A percentile compares a stretch with the other conserved stretches of the same genome.
These are phyloP conservation scores for Penicillium manginii DNA, from an alignment of 495 filamentous ascomycete genomes.

Conservation along the genomic window DNA sequence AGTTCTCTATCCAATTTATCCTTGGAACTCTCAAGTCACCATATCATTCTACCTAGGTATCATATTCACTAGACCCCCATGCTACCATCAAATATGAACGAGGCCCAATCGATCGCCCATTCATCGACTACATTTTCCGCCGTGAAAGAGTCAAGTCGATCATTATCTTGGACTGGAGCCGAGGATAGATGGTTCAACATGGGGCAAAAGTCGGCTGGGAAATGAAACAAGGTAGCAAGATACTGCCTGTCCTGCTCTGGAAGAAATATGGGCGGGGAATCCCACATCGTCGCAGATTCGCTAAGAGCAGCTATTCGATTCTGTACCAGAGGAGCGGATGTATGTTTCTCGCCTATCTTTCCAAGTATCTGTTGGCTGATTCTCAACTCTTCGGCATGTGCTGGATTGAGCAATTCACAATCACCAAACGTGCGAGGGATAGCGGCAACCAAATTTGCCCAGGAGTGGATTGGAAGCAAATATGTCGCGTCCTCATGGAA, in stretches of 20 bases:
- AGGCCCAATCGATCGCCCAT: neutral
- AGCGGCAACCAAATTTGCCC: slow-evolving; percentile 18
- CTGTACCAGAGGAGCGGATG: slow-evolving; percentile 5
- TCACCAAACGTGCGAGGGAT: slow-evolving; percentile 21
- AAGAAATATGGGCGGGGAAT: too few species aligned
- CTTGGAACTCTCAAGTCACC: neutral
- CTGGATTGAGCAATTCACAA: slow-evolving; percentile 5
- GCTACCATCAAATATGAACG: neutral
- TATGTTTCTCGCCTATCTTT: slow-evolving; percentile 18
- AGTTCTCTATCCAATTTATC: neutral
- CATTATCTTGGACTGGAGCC: neutral
- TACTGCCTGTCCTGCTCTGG: neutral
- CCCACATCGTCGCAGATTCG: slow-evolving; percentile 1
- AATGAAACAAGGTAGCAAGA: slow-evolving; percentile 4
- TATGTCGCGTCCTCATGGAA: slow-evolving; percentile 14
- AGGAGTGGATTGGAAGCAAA: slow-evolving; percentile 18
- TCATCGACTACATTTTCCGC: neutral
- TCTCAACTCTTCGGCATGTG: slow-evolving; percentile 8
- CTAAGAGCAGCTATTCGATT: neutral
- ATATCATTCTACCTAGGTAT: neutral
- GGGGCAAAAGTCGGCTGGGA: slow-evolving; percentile 12
- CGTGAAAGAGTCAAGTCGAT: neutral
- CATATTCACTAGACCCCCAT: neutral
- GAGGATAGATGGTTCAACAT: slow-evolving; percentile 5
- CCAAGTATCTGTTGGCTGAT: slow-evolving; percentile 11